Evolutionary conservation across 371 early-diverging fungal genomes (phyloP).

Genomic region (Actinomucor elegans): DNA sequence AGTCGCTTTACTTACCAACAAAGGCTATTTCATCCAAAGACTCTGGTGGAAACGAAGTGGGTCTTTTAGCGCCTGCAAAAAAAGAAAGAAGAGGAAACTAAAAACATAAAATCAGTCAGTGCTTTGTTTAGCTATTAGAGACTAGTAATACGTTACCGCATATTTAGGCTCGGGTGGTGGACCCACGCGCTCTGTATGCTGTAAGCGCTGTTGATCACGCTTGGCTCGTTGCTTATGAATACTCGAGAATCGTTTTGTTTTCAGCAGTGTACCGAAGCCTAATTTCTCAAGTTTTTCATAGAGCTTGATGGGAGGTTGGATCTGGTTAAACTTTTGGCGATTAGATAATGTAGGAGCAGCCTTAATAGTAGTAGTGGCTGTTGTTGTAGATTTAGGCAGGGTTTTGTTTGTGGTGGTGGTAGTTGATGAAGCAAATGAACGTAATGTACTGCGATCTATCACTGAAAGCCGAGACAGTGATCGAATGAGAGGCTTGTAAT

Average conservation of each 20-base stretch:
- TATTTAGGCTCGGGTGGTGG: slow-evolving; percentile 33
- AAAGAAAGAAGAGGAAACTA: slow-evolving; percentile 63
- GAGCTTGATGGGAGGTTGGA: slow-evolving; percentile 38
- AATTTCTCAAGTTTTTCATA: slow-evolving; percentile 45
- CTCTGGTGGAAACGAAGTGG: slow-evolving; percentile 61
- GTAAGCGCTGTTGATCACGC: slow-evolving; percentile 6
- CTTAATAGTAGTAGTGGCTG: neutral
- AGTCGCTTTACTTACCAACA: slow-evolving; percentile 59
- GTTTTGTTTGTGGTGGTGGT: neutral
- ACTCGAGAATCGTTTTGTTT: slow-evolving; percentile 35
- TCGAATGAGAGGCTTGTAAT: neutral
- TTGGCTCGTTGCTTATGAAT: slow-evolving; percentile 24
- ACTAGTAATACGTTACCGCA: slow-evolving; percentile 15
- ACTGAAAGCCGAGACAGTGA: neutral
- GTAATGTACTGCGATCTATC: neutral
- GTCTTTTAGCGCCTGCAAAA: slow-evolving; percentile 69
- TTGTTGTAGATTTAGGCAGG: neutral
- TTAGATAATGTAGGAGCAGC: slow-evolving; percentile 27
- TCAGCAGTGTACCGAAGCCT: slow-evolving; percentile 43
- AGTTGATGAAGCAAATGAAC: neutral
- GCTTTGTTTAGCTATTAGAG: neutral
- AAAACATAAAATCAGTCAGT: neutral
- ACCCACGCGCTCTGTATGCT: slow-evolving; percentile 13
- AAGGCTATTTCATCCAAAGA: slow-evolving; percentile 66
- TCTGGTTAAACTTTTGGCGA: slow-evolving; percentile 46